Evolutionary conservation across 805 yeast species (phyloP), one percentile per base, ranked within the genome.

Genomic region (Blastobotrys mokoenaii): DNA sequence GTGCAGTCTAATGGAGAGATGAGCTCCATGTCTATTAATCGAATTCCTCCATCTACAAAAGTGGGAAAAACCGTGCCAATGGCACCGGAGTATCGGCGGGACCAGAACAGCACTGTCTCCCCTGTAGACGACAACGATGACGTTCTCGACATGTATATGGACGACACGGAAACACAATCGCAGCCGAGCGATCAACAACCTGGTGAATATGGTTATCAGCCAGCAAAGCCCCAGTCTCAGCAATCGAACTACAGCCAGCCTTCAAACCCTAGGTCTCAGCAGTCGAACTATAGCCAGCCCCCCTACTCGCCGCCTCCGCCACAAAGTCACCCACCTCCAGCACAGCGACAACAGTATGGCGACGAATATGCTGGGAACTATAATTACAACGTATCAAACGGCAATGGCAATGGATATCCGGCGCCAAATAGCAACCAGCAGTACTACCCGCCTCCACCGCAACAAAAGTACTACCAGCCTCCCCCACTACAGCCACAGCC

Each of bases 51-150:
- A 4, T 27, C 52, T 2, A 46, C 52, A 7, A 48, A 48, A 7
- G 49, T 49, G 14, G 56, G 42, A 18, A 49, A 39, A 12, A 14
- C 51, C 5, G 47, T 52, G 2, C 53, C 56, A 11, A 43, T 44
- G 35, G 52, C 54, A 7, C 49, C 47, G 16, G 57, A 51, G 39
- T 53, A 51, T 38, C 45, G 54, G n/a, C 46, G 44, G 32, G 53
- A 47, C 15, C 22, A 43, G 38, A 22, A 8, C 8, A 22, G 8
- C 27, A 4, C 27, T 4, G 27, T 22, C 8, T 22, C 27, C 27
- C 27, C 27, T 22, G 27, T 22, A 22, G 27, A 22, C 8, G 27
- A 22, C 27, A 12, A 20, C 6, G 38, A 18, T 16, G 44, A 41
- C 12, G 8, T 41, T 7, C 30, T 41, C 31, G 33, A 41, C 14